These are phyloP conservation scores for Emydomyces testavorans DNA, from an alignment of 2,329 filamentous ascomycete species.

Conservation along the genomic window DNA sequence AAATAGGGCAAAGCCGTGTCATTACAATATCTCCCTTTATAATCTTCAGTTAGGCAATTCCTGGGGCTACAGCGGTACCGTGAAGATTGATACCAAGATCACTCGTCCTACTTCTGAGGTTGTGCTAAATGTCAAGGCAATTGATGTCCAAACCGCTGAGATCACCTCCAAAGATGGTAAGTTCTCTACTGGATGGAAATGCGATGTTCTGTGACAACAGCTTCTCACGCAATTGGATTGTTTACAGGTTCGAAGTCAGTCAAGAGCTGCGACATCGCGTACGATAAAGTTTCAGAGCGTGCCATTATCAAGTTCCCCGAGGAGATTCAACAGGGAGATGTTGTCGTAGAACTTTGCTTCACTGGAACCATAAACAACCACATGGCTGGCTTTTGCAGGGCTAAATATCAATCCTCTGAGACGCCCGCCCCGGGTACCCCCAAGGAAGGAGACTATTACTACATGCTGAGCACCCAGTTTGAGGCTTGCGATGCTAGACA, in stretches of 20 bases:
- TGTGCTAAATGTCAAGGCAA: conserved; percentile 71
- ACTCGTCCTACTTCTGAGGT: conserved; percentile 62
- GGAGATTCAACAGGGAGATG: conserved; percentile 55
- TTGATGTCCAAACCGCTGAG: conserved; percentile 57
- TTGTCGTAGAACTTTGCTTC: conserved; percentile 62
- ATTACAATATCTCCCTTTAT: conserved; percentile 74
- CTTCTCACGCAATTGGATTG: conserved; percentile 2
- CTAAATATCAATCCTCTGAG: conserved; percentile 75
- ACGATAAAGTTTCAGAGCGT: conserved; percentile 75
- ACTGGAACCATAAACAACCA: conserved; percentile 74
- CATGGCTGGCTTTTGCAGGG: conserved; percentile 89
- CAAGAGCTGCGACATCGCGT: conserved; percentile 56
- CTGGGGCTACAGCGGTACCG: conserved; percentile 77
- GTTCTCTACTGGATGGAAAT: neutral
- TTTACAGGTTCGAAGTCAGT: conserved; percentile 16
- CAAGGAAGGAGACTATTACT: conserved; percentile 52
- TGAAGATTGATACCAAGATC: conserved; percentile 68
- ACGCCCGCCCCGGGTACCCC: conserved; percentile 66
- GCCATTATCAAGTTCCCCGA: conserved; percentile 65
- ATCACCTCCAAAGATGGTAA: conserved; percentile 28
- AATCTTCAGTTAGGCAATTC: conserved; percentile 59
- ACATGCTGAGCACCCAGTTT: conserved; percentile 91
- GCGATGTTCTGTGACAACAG: neutral
- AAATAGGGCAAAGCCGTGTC: conserved; percentile 60
- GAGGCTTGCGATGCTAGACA: conserved; percentile 90